Conservation (phyloP, 495 filamentous ascomycete species). For the Penicillium crystallinum region DNA sequence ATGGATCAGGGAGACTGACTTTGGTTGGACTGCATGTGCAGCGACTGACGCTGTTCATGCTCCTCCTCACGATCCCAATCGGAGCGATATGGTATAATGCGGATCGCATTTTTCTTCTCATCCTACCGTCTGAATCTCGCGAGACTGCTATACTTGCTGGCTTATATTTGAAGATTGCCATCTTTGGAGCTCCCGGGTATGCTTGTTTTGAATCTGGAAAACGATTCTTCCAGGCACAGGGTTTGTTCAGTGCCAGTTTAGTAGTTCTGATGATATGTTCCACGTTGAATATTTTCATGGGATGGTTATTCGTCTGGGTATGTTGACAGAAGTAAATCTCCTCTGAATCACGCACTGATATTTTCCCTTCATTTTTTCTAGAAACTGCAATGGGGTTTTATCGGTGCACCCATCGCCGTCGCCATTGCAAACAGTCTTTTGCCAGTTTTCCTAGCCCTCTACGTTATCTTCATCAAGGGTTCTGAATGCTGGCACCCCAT, state of each 20-base stretch:
- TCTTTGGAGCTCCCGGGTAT: constrained; percentile 62
- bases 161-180: constrained; percentile 59
- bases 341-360: background rate
- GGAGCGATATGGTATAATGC: constrained; percentile 54
- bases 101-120: constrained; percentile 46
- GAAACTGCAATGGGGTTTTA: constrained; percentile 49
- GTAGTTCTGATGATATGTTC: constrained; percentile 62
- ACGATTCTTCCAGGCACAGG: constrained; percentile 68
- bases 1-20: constrained; percentile 61
- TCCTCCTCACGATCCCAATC: constrained; percentile 58
- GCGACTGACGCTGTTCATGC: constrained; percentile 63
- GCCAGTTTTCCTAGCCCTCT: constrained; percentile 46
- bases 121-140: constrained; percentile 51
- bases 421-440: constrained; percentile 50
- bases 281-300: constrained; percentile 60
- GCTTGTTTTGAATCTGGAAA: constrained; percentile 66
- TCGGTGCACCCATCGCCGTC: constrained; percentile 53
- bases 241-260: constrained; percentile 62
- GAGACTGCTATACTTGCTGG: constrained; percentile 61
- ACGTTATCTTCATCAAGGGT: constrained; percentile 46
- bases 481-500: constrained; percentile 54
- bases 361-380: background rate
- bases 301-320: constrained; percentile 66
- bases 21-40: constrained; percentile 69
- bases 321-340: background rate